Conservation (phyloP, 129 eudicot genomes). For the Scalesia atractyloides region DNA sequence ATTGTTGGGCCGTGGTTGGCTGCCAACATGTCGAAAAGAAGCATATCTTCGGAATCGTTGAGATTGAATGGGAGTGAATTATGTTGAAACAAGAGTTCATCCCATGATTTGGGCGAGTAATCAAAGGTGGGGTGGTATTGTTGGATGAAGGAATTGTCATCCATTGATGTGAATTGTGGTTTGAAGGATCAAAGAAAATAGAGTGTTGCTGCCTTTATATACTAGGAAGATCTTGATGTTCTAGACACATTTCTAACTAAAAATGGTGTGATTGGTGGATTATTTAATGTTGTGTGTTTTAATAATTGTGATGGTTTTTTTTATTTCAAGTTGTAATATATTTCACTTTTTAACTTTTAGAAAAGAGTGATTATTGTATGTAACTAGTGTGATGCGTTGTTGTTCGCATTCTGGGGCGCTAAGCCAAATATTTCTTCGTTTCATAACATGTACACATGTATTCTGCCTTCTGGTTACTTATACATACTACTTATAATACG, state of each 20-base stretch:
- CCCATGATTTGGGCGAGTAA: conserved; percentile 54
- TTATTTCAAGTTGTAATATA: not conserved
- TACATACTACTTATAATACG: too few species aligned
- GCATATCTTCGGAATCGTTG: conserved; percentile 69
- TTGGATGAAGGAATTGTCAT: conserved; percentile 29
- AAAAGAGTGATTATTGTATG: not conserved
- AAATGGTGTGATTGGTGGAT: not conserved
- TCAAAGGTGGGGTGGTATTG: conserved; percentile 11
- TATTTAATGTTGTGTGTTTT: conserved; percentile 6
- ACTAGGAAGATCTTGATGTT: conserved; percentile 20
- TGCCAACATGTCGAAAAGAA: conserved; percentile 53
- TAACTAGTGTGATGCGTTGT: too few species aligned
- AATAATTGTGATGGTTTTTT: not conserved
- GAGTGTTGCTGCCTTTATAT: conserved; percentile 23
- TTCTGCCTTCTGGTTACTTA: too few species aligned
- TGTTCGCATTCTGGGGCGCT: too few species aligned
- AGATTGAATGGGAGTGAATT: conserved; percentile 59
- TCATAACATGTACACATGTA: too few species aligned
- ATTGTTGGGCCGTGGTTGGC: conserved; percentile 26
- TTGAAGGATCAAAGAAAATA: conserved; percentile 26
- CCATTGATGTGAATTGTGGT: conserved; percentile 33
- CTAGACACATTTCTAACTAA: conserved; percentile 4
- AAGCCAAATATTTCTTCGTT: too few species aligned
- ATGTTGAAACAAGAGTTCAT: conserved; percentile 39
- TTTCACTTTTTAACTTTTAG: not conserved